Evolutionary conservation across 164 flowering plant species (phyloP).

Genomic region (Vitis cinerea): DNA sequence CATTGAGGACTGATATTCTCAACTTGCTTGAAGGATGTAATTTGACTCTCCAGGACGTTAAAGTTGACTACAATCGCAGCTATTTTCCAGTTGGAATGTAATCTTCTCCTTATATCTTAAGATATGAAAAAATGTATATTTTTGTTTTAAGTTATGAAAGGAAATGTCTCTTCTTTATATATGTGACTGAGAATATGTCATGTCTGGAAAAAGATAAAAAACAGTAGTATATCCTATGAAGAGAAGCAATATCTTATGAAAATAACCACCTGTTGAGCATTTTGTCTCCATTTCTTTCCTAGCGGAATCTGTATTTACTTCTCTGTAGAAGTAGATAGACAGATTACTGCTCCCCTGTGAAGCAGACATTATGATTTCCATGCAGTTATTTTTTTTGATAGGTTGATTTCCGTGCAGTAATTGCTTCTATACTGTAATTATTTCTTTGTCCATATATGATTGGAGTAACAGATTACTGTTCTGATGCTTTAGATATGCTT

Average conservation of each 20-base stretch:
- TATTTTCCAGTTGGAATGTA: slow-evolving; percentile 42
- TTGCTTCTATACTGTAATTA: background rate
- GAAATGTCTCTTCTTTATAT: too few species aligned
- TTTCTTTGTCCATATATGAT: background rate
- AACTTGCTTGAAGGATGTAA: slow-evolving; percentile 54
- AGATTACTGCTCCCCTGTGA: background rate
- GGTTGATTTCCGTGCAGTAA: background rate
- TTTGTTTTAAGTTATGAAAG: too few species aligned
- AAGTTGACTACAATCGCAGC: slow-evolving; percentile 42
- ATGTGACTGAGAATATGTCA: background rate
- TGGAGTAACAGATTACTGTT: background rate
- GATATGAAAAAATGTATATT: too few species aligned
- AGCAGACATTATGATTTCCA: background rate
- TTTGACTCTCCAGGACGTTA: slow-evolving; percentile 51
- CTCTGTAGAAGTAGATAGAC: too few species aligned
- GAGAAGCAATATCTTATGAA: too few species aligned
- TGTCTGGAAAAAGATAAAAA: too few species aligned
- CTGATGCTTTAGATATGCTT: background rate
- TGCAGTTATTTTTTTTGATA: background rate
- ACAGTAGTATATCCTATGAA: too few species aligned
- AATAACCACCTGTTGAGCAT: too few species aligned
- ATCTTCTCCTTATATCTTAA: slow-evolving; percentile 2
- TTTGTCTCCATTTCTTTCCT: too few species aligned
- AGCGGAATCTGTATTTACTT: too few species aligned
- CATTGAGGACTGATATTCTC: slow-evolving; percentile 49